These are phyloP conservation scores for Rhynchospora pubera DNA, from an alignment of 176 grass and related monocot species.

Conservation along the genomic window DNA sequence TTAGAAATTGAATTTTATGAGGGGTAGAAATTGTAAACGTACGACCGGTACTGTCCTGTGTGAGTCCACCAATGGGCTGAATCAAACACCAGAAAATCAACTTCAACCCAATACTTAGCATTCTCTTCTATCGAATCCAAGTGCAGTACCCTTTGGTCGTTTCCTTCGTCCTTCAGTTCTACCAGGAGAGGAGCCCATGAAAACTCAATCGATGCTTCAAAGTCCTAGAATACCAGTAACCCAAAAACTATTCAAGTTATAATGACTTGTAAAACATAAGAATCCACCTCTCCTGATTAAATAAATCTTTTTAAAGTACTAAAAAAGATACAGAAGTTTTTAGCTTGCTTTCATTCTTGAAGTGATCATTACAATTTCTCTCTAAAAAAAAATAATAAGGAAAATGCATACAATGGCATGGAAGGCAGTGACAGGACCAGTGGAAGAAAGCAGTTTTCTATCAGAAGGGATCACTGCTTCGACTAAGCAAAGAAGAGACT, in stretches of 20 bases:
- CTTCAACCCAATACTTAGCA: constrained; percentile 34
- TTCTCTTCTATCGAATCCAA: constrained; percentile 43
- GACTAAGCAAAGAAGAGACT: constrained; percentile 44
- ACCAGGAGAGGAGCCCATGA: constrained; percentile 40
- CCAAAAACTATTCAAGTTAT: neutral
- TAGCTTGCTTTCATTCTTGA: neutral
- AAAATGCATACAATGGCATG: constrained; percentile 30
- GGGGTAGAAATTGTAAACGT: neutral
- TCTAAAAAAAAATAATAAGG: neutral
- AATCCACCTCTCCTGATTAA: neutral
- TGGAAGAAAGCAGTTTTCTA: constrained; percentile 28
- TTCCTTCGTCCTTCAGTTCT: constrained; percentile 32
- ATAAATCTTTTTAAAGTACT: neutral
- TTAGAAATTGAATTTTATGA: neutral
- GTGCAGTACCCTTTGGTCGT: constrained; percentile 22
- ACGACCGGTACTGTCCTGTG: constrained; percentile 40
- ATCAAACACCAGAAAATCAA: constrained; percentile 45
- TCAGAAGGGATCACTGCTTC: constrained; percentile 36
- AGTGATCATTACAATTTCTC: neutral
- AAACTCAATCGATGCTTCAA: constrained; percentile 39
- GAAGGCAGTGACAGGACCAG: constrained; percentile 22
- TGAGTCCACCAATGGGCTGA: constrained; percentile 57
- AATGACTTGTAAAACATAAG: neutral
- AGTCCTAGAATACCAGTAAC: constrained; percentile 26
- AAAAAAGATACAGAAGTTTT: neutral